These are phyloP conservation scores for Colletotrichum sp. DNA, from an alignment of 2,329 filamentous ascomycete genomes.

Conservation along the genomic window DNA sequence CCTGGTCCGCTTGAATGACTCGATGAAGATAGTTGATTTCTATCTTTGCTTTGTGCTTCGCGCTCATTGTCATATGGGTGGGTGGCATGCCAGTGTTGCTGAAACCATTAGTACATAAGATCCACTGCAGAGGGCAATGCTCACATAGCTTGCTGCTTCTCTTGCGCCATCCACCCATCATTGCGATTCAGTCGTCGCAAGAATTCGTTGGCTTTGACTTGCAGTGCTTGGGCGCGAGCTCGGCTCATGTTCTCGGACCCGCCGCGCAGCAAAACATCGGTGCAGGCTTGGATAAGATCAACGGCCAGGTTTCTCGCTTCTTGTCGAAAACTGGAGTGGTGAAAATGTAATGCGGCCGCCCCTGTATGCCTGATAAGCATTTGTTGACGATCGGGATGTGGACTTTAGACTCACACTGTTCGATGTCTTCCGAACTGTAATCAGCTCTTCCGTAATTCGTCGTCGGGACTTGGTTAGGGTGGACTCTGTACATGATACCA, in stretches of 20 bases:
- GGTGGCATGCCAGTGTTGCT: neutral
- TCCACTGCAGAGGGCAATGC: neutral
- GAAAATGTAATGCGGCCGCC: neutral
- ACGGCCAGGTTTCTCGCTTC: too few relatives aligned
- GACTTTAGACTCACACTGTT: neutral
- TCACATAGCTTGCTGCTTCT: neutral
- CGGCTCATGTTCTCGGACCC: too few relatives aligned
- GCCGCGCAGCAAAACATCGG: too few relatives aligned
- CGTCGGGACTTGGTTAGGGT: neutral
- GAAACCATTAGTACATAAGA: neutral
- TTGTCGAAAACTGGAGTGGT: too few relatives aligned
- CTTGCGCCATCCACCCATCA: neutral
- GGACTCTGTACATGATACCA: neutral
- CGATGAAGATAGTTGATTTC: neutral
- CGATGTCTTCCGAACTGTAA: neutral
- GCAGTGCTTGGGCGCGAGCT: too few relatives aligned
- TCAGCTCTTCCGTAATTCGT: neutral
- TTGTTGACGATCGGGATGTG: neutral
- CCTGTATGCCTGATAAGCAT: neutral
- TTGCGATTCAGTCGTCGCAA: neutral
- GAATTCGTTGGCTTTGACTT: too few relatives aligned
- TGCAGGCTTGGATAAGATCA: too few relatives aligned
- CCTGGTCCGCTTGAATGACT: neutral
- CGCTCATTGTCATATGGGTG: too few relatives aligned
- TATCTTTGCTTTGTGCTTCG: neutral